Evolutionary conservation across 257 asterid genomes (phyloP), one percentile per base, ranked within the genome.

Genomic region (Rubia yunnanensis): DNA sequence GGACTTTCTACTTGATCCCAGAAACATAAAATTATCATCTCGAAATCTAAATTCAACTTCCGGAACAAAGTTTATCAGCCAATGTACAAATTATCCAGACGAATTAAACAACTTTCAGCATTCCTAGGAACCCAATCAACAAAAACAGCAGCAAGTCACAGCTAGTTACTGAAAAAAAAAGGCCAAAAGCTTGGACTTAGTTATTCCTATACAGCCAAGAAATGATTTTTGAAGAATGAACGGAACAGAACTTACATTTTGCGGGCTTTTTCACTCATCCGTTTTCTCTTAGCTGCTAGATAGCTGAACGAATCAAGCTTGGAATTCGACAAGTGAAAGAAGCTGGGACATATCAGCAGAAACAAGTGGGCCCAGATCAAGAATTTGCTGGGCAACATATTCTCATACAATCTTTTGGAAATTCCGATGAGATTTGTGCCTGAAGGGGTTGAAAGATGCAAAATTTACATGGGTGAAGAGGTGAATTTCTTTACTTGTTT

Each of bases 251-350:
- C 76, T 83, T 79, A 92, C 99, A 92, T 92, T 66, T 74, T 78
- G 78, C 99, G 99, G 74, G 86, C 99, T 83, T 86, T 92, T 41
- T 79, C 79, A 62, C 97, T 92, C 92, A 92, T 81, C 38, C 89
- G 85, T 83, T 88, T 89, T 81, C 88, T 86, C 85, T 76, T 86
- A 52, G 87, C 95, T 7, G 89, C 88, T 49, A 80, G 69, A 7
- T 82, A 89, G 72, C 70, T 65, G 65, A 36, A n/a, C 17, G 76
- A 56, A 55, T 89, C 89, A 18, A 61, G 49, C 68, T 80, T 72
- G 32, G 85, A 78, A 54, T 61, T 52, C 34, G 79, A 75, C 11
- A 70, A 30, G 50, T 72, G 73, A 70, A 71, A 80, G 20, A 80
- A 74, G 52, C 79, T 50, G 32, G 84, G 73, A 73, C 67, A 65